Evolutionary conservation across 805 yeast species (phyloP), one percentile per base, ranked within the genome.

Genomic region (Candida maesae): DNA sequence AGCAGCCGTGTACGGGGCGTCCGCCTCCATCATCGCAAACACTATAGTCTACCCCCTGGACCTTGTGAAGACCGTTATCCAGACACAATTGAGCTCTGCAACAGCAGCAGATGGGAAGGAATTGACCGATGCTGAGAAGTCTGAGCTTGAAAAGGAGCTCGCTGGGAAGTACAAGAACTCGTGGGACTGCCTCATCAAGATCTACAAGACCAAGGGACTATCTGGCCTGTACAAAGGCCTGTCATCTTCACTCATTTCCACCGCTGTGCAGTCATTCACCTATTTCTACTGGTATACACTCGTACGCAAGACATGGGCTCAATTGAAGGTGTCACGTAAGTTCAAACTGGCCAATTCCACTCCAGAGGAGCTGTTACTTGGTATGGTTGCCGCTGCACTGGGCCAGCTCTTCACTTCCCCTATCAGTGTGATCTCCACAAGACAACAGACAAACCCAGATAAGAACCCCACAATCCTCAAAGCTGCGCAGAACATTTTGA

Each of bases 231-330:
- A 86, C 63, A 77, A 74, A 48, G 95, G 95, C 1, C 61, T 86
- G 35, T 63, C 76, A 3, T 79, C 89, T 2, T 75, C 85, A 1
- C 63, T 85, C 31, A 53, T 81, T 15, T 88, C 89, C 3, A 76
- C 81, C 10, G 89, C 90, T 2, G 77, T 84, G 8, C 86, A 84
- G 56, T 83, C 81, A 52, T 87, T 87, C 58, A 80, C 87, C 23
- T 87, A 87, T 61, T 87, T 87, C 61, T 87, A 85, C 63, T 87
- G 95, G 93, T 87, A 87, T 62, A 80, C 89, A 5, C 64, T 84
- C 30, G 78, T 85, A 14, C 76, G 86, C 47, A 71, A 73, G 39
- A 14, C 81, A 78, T 61, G 69, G 35, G 44, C 66, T 38, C 68
- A 68, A 43, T 21, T 52, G 41, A 58, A 66, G 50, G 54, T 63